These are phyloP conservation scores for Phytophthora pini DNA, from an alignment of 352 stramenopile genomes.

Conservation along the genomic window DNA sequence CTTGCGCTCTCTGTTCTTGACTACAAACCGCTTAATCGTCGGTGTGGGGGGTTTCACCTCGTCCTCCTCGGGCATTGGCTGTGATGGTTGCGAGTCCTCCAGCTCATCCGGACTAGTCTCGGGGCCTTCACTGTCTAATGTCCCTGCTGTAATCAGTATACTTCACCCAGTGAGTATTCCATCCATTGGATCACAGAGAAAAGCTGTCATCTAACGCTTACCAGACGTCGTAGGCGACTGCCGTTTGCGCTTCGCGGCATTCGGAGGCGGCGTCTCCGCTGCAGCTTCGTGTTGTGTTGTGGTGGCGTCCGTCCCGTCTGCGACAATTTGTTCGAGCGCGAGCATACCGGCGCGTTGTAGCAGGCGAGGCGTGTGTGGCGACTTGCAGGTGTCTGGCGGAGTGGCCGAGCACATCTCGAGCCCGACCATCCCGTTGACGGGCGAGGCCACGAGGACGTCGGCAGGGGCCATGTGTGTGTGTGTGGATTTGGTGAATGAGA, in stretches of 20 bases:
- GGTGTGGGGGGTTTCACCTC: constrained; percentile 14
- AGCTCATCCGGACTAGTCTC: constrained; percentile 40
- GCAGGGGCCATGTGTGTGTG: constrained; percentile 27
- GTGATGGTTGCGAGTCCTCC: constrained; percentile 30
- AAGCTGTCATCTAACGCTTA: constrained; percentile 25
- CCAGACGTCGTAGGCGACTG: constrained; percentile 47
- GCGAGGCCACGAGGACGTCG: constrained; percentile 36
- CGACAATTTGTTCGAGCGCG: constrained; percentile 58
- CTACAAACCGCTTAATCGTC: constrained; percentile 52
- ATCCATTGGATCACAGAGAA: background rate
- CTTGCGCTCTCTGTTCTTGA: constrained; percentile 60
- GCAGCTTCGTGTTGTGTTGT: constrained; percentile 6
- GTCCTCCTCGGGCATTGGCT: constrained; percentile 18
- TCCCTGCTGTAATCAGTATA: constrained; percentile 31
- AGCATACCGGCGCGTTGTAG: constrained; percentile 58
- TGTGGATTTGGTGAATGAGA: constrained; percentile 11
- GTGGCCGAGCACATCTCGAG: constrained; percentile 50
- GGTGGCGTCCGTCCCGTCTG: constrained; percentile 33
- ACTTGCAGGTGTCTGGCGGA: constrained; percentile 36
- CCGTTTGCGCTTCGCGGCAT: constrained; percentile 66
- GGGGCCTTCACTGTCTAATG: constrained; percentile 32
- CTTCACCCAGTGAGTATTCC: constrained; percentile 3
- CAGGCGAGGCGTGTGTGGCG: constrained; percentile 38
- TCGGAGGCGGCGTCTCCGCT: constrained; percentile 28
- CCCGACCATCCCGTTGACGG: constrained; percentile 38